Percentiles rank a stretch among this genome's conserved stretches.
These are phyloP conservation scores for Ophiostoma sp. DNA, from an alignment of 2,329 filamentous ascomycete species.

Conservation along the genomic window DNA sequence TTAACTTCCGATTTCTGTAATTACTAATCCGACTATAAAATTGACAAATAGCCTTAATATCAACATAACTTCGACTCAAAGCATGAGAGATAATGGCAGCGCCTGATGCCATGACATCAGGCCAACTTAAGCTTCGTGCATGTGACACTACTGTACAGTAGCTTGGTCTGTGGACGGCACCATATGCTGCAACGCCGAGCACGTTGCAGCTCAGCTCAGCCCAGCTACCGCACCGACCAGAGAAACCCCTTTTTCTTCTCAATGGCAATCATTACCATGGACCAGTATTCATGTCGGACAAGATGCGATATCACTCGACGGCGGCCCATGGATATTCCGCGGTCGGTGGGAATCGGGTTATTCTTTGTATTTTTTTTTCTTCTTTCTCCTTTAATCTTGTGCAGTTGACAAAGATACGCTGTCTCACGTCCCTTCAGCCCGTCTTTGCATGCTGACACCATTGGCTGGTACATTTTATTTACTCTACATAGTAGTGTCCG, in stretches of 20 bases:
- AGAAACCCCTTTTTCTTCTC: neutral
- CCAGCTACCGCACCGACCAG: neutral
- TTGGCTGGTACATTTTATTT: neutral
- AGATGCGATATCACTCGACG: neutral
- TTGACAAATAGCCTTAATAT: neutral
- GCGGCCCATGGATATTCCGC: constrained; percentile 1
- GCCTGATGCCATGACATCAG: neutral
- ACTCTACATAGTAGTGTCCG: neutral
- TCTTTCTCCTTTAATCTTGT: neutral
- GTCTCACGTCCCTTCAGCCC: neutral
- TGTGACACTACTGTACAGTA: neutral
- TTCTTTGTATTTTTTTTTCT: neutral
- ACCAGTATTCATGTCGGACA: neutral
- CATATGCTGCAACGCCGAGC: neutral
- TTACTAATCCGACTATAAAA: constrained; percentile 11
- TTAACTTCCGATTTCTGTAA: neutral
- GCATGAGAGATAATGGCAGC: neutral
- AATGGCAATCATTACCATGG: neutral
- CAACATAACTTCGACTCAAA: neutral
- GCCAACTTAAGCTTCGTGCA: neutral
- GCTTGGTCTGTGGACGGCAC: neutral
- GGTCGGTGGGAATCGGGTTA: neutral
- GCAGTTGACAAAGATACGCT: neutral
- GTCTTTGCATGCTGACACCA: neutral
- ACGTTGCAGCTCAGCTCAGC: neutral